These are phyloP conservation scores for Cryphonectria japonica DNA, from an alignment of 2,329 filamentous ascomycete genomes.

Conservation along the genomic window DNA sequence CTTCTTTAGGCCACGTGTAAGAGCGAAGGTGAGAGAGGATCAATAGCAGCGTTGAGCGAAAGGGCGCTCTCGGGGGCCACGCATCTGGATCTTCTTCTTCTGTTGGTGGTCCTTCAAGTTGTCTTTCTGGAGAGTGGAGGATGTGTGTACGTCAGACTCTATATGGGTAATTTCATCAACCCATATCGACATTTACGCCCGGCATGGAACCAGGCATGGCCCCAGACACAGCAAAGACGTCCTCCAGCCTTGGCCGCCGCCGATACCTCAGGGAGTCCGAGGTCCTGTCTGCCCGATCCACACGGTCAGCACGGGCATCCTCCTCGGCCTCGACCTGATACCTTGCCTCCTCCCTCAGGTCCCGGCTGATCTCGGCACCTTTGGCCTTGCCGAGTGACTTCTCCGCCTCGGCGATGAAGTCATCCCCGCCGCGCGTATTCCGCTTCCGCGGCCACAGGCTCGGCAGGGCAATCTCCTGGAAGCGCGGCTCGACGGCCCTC, in stretches of 20 bases:
- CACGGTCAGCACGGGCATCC: constrained; percentile 41
- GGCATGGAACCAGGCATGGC: constrained; percentile 37
- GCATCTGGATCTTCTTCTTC: background rate
- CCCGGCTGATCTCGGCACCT: constrained; percentile 56
- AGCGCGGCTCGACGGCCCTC: constrained; percentile 80
- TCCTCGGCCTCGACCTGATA: constrained; percentile 52
- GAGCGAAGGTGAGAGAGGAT: too few relatives aligned
- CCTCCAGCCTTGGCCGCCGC: constrained; percentile 36
- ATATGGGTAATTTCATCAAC: background rate
- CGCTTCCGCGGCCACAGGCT: constrained; percentile 83
- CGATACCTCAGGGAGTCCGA: constrained; percentile 40
- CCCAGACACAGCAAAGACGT: constrained; percentile 33
- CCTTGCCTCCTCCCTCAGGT: constrained; percentile 55
- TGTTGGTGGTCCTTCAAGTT: background rate
- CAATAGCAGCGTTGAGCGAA: background rate
- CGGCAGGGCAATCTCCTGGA: constrained; percentile 83
- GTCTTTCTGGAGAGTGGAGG: background rate
- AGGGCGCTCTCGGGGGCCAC: background rate
- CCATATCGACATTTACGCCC: constrained; percentile 31
- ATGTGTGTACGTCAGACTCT: background rate
- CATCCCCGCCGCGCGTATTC: constrained; percentile 76
- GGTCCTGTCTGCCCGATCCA: constrained; percentile 39
- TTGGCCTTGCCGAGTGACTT: constrained; percentile 57
- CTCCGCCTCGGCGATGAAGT: constrained; percentile 52
- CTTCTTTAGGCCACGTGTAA: background rate